A percentile compares a stretch with the other conserved stretches of the same genome.
These are phyloP conservation scores for Lactarius sp. DNA, from an alignment of 768 basidiomycete genomes.

Conservation along the genomic window DNA sequence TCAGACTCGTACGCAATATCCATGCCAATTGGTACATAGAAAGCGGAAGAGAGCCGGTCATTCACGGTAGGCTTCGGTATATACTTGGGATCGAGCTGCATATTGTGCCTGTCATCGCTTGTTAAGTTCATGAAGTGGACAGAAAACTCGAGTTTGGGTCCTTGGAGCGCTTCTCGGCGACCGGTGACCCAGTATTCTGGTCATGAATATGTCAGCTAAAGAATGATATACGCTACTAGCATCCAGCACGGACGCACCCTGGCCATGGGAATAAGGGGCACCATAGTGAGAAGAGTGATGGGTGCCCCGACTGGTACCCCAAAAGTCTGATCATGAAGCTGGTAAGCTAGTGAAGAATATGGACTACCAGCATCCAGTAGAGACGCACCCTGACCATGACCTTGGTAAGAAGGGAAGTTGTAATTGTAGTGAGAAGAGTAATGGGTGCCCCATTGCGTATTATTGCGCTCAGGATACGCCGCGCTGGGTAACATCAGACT, in stretches of 20 bases:
- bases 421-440: neutral
- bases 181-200: slow-evolving; percentile 17
- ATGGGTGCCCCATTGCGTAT: neutral
- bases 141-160: neutral
- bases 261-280: neutral
- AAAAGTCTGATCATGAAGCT: slow-evolving; percentile 1
- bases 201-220: neutral
- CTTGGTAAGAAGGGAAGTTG: neutral
- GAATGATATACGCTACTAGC: neutral
- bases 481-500: neutral
- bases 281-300: neutral
- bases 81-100: slow-evolving; percentile 10
- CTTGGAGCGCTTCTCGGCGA: neutral
- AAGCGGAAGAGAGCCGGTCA: neutral
- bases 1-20: slow-evolving; percentile 6
- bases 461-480: neutral
- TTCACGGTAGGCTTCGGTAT: slow-evolving; percentile 15
- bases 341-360: neutral
- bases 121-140: slow-evolving; percentile 11
- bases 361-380: neutral
- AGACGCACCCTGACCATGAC: neutral
- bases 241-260: neutral
- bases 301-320: slow-evolving; percentile 2
- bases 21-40: slow-evolving; percentile 2
- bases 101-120: slow-evolving; percentile 11